Percentiles rank a stretch among this genome's conserved stretches.
Conservation (phyloP, 345 rosid genomes). For the Carallia pectinifolia region DNA sequence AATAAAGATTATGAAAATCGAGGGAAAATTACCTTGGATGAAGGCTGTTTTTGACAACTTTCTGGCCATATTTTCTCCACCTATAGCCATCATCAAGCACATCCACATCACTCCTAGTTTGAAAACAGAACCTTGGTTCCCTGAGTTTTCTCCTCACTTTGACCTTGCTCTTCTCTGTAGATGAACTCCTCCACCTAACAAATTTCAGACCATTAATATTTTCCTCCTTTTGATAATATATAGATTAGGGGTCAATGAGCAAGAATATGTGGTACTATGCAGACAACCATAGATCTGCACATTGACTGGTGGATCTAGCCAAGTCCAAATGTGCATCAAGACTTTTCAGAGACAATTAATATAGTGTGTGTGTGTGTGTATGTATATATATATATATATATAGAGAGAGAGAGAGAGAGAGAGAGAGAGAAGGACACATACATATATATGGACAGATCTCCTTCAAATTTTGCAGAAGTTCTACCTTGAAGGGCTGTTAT, state of each 20-base stretch:
- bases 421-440: not conserved
- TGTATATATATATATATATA: no score
- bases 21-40: slow-evolving; percentile 71
- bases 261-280: not conserved
- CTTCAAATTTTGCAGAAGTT: slow-evolving; percentile 19
- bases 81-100: slow-evolving; percentile 96
- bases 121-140: slow-evolving; percentile 98
- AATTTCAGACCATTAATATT: slow-evolving; percentile 3
- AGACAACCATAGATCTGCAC: slow-evolving; percentile 21
- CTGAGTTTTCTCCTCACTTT: slow-evolving; percentile 87
- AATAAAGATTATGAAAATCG: not conserved
- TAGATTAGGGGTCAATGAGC: not conserved
- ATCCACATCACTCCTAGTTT: slow-evolving; percentile 92
- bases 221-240: not conserved
- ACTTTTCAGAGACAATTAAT: slow-evolving; percentile 16
- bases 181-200: slow-evolving; percentile 78
- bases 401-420: not conserved
- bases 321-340: slow-evolving; percentile 27
- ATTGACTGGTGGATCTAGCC: slow-evolving; percentile 21
- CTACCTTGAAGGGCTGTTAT: slow-evolving; percentile 18
- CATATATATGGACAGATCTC: slow-evolving; percentile 27
- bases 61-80: slow-evolving; percentile 99
- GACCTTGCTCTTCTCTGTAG: slow-evolving; percentile 66
- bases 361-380: no score
- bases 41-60: slow-evolving; percentile 95